Evolutionary conservation across 164 flowering plant genomes (phyloP).

Genomic region (Vitis rupestris): DNA sequence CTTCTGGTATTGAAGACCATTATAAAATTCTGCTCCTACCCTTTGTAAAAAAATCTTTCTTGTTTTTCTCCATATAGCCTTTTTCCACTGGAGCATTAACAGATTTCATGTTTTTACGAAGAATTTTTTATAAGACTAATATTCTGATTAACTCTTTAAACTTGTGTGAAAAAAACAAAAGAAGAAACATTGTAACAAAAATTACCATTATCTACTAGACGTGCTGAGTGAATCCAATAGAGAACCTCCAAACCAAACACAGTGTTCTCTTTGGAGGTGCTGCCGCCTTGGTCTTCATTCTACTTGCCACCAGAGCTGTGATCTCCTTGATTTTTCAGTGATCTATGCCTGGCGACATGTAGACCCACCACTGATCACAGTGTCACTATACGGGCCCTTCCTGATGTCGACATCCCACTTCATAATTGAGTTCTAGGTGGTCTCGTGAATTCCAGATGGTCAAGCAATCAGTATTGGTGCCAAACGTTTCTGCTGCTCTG

Average conservation of each 20-base stretch:
- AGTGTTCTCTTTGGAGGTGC: constrained; percentile 31
- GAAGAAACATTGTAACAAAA: no score
- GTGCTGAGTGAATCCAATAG: constrained; percentile 28
- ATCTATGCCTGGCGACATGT: constrained; percentile 27
- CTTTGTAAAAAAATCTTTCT: no score
- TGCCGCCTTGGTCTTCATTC: constrained; percentile 26
- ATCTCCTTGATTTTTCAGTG: constrained; percentile 23
- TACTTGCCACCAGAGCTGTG: constrained; percentile 22
- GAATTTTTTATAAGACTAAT: no score
- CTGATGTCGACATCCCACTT: constrained; percentile 21
- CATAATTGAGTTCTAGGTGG: constrained; percentile 25
- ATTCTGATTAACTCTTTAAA: no score
- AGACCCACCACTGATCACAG: constrained; percentile 23
- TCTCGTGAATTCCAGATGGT: constrained; percentile 19
- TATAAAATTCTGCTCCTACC: no score
- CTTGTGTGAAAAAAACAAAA: no score
- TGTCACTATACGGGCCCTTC: constrained; percentile 20
- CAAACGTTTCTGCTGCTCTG: constrained; percentile 23
- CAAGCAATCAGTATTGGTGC: constrained; percentile 24
- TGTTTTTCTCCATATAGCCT: no score
- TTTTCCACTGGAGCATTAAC: no score
- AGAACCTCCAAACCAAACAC: constrained; percentile 31
- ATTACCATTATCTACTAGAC: constrained; percentile 21
- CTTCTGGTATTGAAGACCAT: no score
- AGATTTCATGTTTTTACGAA: no score